Base-by-base conservation (phyloP, 257 asterid species). In the Anisodus tanguticus region DNA sequence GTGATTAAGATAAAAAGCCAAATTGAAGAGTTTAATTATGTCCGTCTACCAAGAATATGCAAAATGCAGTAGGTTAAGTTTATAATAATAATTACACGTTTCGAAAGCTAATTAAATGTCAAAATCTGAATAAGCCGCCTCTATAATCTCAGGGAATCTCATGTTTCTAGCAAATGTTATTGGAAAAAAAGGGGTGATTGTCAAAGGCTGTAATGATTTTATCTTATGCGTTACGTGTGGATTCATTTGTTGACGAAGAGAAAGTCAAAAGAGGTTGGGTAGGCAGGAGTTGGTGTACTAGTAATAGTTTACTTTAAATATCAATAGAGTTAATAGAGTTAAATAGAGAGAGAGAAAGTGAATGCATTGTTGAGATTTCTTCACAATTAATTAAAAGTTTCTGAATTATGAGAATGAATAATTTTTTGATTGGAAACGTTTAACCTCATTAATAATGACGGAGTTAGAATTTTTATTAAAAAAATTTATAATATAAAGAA, bases 211-310 rank as follows among this genome's bases (percentile, higher is more conserved):
- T 58, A 81, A 81, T 81, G 84, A 81, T 81, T 22, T 60, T 81
- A 66, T 63, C 84, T 81, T 45, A 41, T 51, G 84, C 77, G 84
- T 81, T 62, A 81, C 84, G 77, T 62, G 77, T 81, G 76, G 62
- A 81, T 66, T 77, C 16, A 26, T 62, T 62, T 81, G 84, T 81
- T 45, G 49, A 81, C 60, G 26, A 13, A 62, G 11, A 81, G 31
- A 63, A 62, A 81, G 84, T 81, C 84, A 81, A 66, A 45, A 62
- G 22, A 6, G 31, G 60, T 43, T 49, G 76, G 76, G 47, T 37
- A 59, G 49, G 74, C 76, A 41, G 3, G 62, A 31, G 84, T 63
- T 63, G 84, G 84, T 81, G 84, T 63, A 81, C 47, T 81, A 58
- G 10, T 81, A 66, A 31, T 63, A n/a, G 47, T 22, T 81, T 60